These are phyloP conservation scores for Pontederia paniculata DNA, from an alignment of 176 grass and related monocot genomes.

Conservation along the genomic window DNA sequence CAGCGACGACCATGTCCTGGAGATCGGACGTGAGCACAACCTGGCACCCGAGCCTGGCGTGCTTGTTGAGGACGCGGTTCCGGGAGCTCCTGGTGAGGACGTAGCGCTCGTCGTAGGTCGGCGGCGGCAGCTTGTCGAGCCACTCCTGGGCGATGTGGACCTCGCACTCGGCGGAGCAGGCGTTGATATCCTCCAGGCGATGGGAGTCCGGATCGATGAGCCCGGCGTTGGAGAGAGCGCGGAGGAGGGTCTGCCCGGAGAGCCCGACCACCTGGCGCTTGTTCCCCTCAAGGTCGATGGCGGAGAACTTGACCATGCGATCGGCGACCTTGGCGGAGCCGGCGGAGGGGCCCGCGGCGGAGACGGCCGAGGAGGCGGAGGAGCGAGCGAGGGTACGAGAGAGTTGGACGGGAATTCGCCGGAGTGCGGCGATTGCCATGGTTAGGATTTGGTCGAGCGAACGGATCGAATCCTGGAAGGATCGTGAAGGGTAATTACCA, in stretches of 20 bases:
- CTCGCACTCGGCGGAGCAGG: conserved; percentile 90
- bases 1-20: conserved; percentile 1
- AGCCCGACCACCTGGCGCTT: conserved; percentile 65
- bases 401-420: not conserved
- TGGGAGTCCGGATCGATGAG: conserved; percentile 89
- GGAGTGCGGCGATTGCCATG: not conserved
- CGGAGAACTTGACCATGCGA: conserved; percentile 82
- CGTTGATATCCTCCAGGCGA: conserved; percentile 88
- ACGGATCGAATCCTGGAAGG: no score
- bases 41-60: conserved; percentile 2
- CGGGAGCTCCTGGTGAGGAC: not conserved
- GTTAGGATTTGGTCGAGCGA: not conserved
- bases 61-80: conserved; percentile 29
- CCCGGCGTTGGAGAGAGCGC: conserved; percentile 56
- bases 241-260: conserved; percentile 73
- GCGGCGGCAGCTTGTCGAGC: no score
- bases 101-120: not conserved
- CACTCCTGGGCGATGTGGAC: conserved; percentile 54
- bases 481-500: no score
- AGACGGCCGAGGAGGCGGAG: conserved; percentile 7
- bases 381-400: conserved; percentile 5
- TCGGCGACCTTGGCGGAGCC: conserved; percentile 76
- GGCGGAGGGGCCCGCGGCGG: conserved; percentile 10
- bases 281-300: conserved; percentile 57
- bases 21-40: not conserved